These are phyloP conservation scores for Tanacetum coccineum DNA, from an alignment of 129 eudicot species.

Conservation along the genomic window DNA sequence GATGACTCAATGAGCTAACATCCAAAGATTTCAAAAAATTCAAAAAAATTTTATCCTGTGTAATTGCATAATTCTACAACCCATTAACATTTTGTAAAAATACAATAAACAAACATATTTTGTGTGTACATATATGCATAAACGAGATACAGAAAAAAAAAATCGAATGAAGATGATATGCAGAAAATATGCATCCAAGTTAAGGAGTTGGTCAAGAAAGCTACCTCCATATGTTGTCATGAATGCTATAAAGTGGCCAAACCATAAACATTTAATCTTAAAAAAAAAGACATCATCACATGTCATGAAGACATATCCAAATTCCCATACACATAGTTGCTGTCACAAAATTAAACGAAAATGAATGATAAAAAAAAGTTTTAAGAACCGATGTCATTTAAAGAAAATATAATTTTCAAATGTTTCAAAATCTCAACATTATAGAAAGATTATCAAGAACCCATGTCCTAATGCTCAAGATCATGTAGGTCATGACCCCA, in stretches of 20 bases:
- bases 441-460: conserved; percentile 18
- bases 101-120: background rate
- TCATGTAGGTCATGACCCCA: conserved; percentile 26
- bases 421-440: conserved; percentile 14
- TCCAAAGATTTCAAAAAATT: conserved; percentile 17
- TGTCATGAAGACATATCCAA: conserved; percentile 32
- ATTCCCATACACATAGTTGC: conserved; percentile 35
- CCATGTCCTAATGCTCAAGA: conserved; percentile 25
- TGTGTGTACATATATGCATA: background rate
- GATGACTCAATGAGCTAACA: conserved; percentile 33
- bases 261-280: conserved; percentile 14
- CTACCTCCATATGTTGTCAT: conserved; percentile 32
- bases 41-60: conserved; percentile 13
- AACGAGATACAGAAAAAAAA: background rate
- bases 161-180: conserved; percentile 14
- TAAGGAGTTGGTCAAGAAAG: conserved; percentile 37
- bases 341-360: conserved; percentile 17
- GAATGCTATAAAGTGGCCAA: conserved; percentile 34
- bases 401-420: conserved; percentile 21
- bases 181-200: conserved; percentile 30
- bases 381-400: conserved; percentile 21
- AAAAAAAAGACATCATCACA: conserved; percentile 27
- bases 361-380: conserved; percentile 1
- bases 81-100: conserved; percentile 14
- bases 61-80: conserved; percentile 25